phyloP scores from a whole-genome alignment of 768 basidiomycete species.

The Collybia sp. region DNA sequence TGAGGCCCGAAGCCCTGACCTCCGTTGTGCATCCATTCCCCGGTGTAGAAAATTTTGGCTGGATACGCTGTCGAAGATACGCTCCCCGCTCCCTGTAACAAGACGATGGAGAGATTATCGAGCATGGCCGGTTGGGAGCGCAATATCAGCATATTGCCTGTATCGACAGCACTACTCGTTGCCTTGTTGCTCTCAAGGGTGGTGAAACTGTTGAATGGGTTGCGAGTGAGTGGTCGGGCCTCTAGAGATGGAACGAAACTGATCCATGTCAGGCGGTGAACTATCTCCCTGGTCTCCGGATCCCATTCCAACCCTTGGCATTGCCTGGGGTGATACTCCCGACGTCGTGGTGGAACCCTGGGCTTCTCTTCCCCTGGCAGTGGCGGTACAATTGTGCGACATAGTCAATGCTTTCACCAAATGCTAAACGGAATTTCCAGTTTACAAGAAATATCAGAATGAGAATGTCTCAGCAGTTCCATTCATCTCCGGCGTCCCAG shows the following conservation, averaged over 20 bases:
- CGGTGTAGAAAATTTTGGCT: not conserved
- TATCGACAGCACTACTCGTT: not conserved
- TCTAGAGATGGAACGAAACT: not conserved
- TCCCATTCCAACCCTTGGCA: conserved; percentile 7
- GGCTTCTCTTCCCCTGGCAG: conserved; percentile 9
- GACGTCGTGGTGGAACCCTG: conserved; percentile 8
- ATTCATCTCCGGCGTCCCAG: conserved; percentile 29
- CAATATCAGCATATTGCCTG: too few species aligned
- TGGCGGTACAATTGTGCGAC: conserved; percentile 5
- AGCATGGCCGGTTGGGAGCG: too few species aligned
- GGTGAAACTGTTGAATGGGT: not conserved
- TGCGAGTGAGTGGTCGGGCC: not conserved
- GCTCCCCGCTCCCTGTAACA: too few species aligned
- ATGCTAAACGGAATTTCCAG: not conserved
- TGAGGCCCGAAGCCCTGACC: too few species aligned
- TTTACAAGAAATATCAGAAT: conserved; percentile 8
- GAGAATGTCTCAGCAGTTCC: conserved; percentile 38
- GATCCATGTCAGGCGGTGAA: not conserved
- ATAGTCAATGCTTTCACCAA: not conserved
- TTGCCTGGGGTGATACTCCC: conserved; percentile 7
- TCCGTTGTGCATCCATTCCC: too few species aligned
- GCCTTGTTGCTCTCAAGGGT: conserved; percentile 2
- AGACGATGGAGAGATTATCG: not conserved
- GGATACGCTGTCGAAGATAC: not conserved
- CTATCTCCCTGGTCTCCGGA: conserved; percentile 5